phyloP scores from a whole-genome alignment of 768 basidiomycete genomes.

The Collybiopsis confluens region DNA sequence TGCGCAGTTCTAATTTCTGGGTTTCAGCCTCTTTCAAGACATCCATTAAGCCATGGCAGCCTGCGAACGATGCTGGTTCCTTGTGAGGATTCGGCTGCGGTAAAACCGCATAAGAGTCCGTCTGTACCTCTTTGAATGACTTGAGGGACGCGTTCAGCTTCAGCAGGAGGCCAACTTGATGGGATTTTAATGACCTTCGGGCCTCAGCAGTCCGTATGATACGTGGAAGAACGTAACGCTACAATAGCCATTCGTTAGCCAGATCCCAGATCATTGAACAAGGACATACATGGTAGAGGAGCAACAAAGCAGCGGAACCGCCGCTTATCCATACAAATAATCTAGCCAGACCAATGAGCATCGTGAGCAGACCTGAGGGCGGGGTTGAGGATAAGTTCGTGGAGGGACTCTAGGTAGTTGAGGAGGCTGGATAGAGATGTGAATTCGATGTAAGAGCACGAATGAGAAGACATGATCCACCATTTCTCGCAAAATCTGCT shows the following conservation, averaged over 20 bases:
- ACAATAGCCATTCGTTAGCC: constrained; percentile 9
- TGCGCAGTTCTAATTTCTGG: constrained; percentile 23
- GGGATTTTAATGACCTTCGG: constrained; percentile 53
- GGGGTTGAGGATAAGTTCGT: constrained; percentile 47
- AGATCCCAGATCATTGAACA: not conserved
- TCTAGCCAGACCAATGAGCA: constrained; percentile 38
- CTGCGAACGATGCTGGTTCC: constrained; percentile 40
- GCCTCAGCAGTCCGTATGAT: constrained; percentile 56
- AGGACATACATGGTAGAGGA: constrained; percentile 62
- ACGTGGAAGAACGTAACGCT: constrained; percentile 71
- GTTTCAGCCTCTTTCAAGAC: constrained; percentile 25
- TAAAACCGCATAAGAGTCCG: constrained; percentile 50
- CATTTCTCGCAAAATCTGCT: constrained; percentile 49
- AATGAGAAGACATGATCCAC: constrained; percentile 31
- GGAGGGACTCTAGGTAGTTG: constrained; percentile 39
- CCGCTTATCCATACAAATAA: constrained; percentile 60
- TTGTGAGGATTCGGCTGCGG: constrained; percentile 49
- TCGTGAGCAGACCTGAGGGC: constrained; percentile 42
- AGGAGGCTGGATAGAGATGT: constrained; percentile 10
- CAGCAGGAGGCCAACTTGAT: constrained; percentile 54
- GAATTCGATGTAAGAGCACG: not conserved
- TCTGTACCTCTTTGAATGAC: constrained; percentile 52
- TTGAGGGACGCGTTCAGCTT: constrained; percentile 53
- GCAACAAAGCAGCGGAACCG: constrained; percentile 50
- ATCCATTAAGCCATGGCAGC: constrained; percentile 43